Conservation (phyloP, 805 yeast species). For the Saccharomycopsis sp. region DNA sequence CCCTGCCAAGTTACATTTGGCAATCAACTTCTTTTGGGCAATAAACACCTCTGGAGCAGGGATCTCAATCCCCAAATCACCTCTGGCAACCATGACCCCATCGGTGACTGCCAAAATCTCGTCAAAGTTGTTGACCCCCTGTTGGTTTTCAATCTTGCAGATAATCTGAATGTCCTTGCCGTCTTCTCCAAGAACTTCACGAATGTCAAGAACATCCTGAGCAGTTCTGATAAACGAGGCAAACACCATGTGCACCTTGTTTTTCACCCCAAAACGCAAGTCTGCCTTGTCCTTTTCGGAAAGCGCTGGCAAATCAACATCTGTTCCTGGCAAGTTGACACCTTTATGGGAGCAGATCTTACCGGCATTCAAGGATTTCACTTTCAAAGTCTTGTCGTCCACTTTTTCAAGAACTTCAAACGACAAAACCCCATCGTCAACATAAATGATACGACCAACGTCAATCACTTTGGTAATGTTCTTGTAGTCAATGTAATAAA, state of each 20-base stretch:
- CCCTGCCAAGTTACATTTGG: conserved; percentile 98
- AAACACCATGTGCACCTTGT: conserved; percentile 95
- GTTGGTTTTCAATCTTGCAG: conserved; percentile 97
- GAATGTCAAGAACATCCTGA: conserved; percentile 79
- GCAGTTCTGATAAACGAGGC: conserved; percentile 98
- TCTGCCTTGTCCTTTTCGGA: conserved; percentile 94
- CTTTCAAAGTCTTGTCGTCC: conserved; percentile 76
- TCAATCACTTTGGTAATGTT: conserved; percentile 93
- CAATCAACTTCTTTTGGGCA: conserved; percentile 97
- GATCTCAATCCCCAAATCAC: conserved; percentile 98
- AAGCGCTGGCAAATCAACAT: conserved; percentile 96
- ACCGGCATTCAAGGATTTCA: conserved; percentile 87
- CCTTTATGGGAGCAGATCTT: conserved; percentile 96
- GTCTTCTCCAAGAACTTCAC: conserved; percentile 92
- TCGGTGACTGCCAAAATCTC: conserved; percentile 90
- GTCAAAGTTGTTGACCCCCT: conserved; percentile 99
- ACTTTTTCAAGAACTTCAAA: conserved; percentile 82
- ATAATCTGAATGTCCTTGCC: conserved; percentile 95
- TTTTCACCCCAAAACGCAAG: conserved; percentile 90
- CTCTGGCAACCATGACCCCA: conserved; percentile 99
- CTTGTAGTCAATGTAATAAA: conserved; percentile 89
- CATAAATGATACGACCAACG: conserved; percentile 81
- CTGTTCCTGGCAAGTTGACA: conserved; percentile 98
- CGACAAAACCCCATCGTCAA: conserved; percentile 96
- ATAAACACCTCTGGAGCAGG: conserved; percentile 98